phyloP scores from a whole-genome alignment of 768 basidiomycete species.

The Mycena vulgaris region DNA sequence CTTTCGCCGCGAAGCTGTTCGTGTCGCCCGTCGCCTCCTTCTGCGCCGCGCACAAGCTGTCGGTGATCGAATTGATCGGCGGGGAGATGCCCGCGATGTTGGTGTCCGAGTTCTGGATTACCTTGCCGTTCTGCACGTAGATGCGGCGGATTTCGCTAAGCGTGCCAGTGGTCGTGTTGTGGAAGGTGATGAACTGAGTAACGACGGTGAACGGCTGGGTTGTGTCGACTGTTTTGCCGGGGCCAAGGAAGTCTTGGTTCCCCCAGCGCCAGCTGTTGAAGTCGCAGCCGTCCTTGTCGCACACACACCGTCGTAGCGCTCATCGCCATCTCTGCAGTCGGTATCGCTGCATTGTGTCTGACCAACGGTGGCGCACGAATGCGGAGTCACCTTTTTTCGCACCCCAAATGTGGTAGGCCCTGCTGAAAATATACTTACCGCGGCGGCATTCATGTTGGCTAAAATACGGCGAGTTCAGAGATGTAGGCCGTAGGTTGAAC shows the following conservation, averaged over 20 bases:
- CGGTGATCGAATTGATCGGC: conserved; percentile 63
- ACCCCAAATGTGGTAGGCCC: too few species aligned
- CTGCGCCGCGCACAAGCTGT: conserved; percentile 63
- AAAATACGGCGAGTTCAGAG: background rate
- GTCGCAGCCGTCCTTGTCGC: conserved; percentile 73
- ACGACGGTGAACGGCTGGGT: conserved; percentile 67
- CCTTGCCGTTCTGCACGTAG: conserved; percentile 68
- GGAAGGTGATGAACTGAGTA: conserved; percentile 62
- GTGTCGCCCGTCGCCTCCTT: conserved; percentile 59
- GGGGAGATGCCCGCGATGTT: conserved; percentile 59
- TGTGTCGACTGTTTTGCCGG: conserved; percentile 65
- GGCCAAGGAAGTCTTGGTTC: conserved; percentile 61
- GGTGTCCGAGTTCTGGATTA: conserved; percentile 66
- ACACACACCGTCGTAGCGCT: conserved; percentile 62
- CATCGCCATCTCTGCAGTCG: conserved; percentile 52
- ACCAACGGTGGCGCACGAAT: conserved; percentile 60
- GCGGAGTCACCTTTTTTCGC: too few species aligned
- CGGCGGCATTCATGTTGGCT: conserved; percentile 63
- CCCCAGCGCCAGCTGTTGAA: conserved; percentile 77
- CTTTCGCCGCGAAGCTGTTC: conserved; percentile 52
- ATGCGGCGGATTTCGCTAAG: conserved; percentile 69
- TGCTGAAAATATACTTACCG: too few species aligned
- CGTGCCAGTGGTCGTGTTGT: conserved; percentile 56
- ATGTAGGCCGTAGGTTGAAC: background rate
- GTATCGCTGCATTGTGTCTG: conserved; percentile 58